Base-by-base conservation (phyloP, 139 green algal genomes). In the Pseudopediastrum boryanum region DNA sequence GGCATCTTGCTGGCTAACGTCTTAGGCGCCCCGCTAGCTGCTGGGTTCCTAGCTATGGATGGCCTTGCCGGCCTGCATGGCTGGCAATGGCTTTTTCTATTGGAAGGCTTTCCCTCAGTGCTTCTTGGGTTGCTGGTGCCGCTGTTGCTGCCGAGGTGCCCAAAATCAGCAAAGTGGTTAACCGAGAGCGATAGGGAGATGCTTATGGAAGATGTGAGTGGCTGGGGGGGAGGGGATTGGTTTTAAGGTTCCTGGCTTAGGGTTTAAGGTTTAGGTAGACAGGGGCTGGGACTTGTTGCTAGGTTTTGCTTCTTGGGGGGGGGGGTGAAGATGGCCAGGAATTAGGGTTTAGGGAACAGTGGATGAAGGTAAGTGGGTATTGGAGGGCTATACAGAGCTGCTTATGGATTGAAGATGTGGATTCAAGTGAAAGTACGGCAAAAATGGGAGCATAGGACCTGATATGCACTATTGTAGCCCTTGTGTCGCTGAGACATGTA, bases 1-100 rank as follows among this genome's bases (percentile, higher is more conserved):
- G 78, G 68, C 59, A 72, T 79, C 25, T 58, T 84, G 59, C 29
- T 84, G n/a, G 78, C 78, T 31, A 58, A 84, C n/a, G 41, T 79
- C 7, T 4, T 84, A 1, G 59, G 78, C 7, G 69, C 54, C 1
- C 78, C 78, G 5, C 43, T 79, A 19, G 78, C 78, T 4, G 69
- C 78, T 31, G 78, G 33, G 0, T 71, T 84, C 36, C 56, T 84
- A 33, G 51, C 59, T n/a, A 65, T 84, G 56, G 59, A 84, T 50
- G 78, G 78, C 43, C 16, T 59, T 6, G 59, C n/a, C 27, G 68
- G 58, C 8, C 69, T 84, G 36, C 7, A 52, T 1, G 70, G 70
- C 52, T 78, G 70, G 70, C 70, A 77, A 54, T 80, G 73, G 77
- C 68, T 83, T 36, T 83, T 83, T 41, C 5, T 84, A 44, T 9